Base-by-base conservation (phyloP, 805 yeast genomes). In the Candida silvicultrix region DNA sequence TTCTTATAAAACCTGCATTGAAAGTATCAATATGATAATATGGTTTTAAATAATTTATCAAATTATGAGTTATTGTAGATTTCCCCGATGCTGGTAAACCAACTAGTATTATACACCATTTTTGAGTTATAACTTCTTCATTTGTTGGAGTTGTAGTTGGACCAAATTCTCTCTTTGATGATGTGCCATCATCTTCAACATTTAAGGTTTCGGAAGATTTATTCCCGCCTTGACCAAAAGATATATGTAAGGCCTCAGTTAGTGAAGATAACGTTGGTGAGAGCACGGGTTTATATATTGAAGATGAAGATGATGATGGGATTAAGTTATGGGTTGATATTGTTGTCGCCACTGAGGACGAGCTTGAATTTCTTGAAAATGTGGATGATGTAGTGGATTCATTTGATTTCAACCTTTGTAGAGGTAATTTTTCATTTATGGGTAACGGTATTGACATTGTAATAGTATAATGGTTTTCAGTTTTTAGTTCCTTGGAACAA, bases 11-110 rank as follows among this genome's bases (percentile, higher is more conserved):
- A 2, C 92, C 92, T 18, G 87, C 92, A 57, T 85, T 85, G 66
- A 82, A 85, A 5, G 81, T 81, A 38, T 60, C 58, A 40, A 68
- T 65, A 35, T 68, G 64, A 48, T 67, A 49, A 36, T 54, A 48
- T 11, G 43, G 49, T 2, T 84, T 63, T 63, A 73, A 79, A 75
- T 77, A 68, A 66, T 79, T 59, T 67, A 73, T 68, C 71, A 85
- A 56, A 55, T 82, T 82, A 49, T 78, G 78, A 29, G 89, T 81
- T 44, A 84, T 76, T 49, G 86, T 81, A 2, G 87, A 80, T 60
- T 85, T 85, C 8, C 92, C 92, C 43, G 85, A 67, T 1, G 92
- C 92, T 1, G 92, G 92, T 31, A 85, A 66, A 0, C 92, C 92
- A 11, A 85, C 86, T 66, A 85, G 72, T 11, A 85, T 80, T 45